Percentiles rank a stretch among this genome's conserved stretches.
These are phyloP conservation scores for Pyrenula aspistea DNA, from an alignment of 495 filamentous ascomycete genomes.

Conservation along the genomic window DNA sequence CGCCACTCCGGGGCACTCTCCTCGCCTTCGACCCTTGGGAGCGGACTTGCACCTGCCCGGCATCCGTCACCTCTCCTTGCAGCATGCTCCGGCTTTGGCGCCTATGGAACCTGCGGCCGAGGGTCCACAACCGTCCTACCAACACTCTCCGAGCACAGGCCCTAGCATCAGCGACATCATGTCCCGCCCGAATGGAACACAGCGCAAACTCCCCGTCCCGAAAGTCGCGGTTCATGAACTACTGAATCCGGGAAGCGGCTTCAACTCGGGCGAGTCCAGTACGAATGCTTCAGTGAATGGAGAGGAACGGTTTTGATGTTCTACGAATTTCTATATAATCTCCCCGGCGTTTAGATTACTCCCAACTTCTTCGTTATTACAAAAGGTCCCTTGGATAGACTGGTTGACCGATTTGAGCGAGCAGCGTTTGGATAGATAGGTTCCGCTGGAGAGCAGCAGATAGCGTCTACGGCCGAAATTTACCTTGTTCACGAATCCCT, in stretches of 20 bases:
- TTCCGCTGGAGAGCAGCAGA: not conserved
- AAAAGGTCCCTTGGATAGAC: too few species aligned
- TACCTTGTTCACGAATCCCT: too few species aligned
- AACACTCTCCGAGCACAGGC: slow-evolving; percentile 40
- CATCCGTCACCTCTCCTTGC: slow-evolving; percentile 78
- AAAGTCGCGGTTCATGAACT: slow-evolving; percentile 86
- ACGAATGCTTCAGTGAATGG: slow-evolving; percentile 31
- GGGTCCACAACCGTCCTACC: slow-evolving; percentile 43
- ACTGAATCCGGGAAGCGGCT: slow-evolving; percentile 53
- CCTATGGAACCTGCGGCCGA: slow-evolving; percentile 77
- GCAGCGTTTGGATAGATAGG: not conserved
- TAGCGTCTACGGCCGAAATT: too few species aligned
- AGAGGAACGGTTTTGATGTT: slow-evolving; percentile 12
- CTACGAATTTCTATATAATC: too few species aligned
- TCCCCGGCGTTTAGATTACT: not conserved
- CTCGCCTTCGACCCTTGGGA: slow-evolving; percentile 69
- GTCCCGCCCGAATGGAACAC: slow-evolving; percentile 70
- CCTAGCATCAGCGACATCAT: slow-evolving; percentile 88
- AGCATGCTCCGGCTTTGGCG: slow-evolving; percentile 78
- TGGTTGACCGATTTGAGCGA: not conserved
- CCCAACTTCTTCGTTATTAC: not conserved
- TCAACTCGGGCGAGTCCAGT: slow-evolving; percentile 41
- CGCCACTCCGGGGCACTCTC: slow-evolving; percentile 91
- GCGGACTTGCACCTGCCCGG: slow-evolving; percentile 67
- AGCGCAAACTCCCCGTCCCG: slow-evolving; percentile 88